These are phyloP conservation scores for Yarrowia galli DNA, from an alignment of 1,139 yeast genomes.

Conservation along the genomic window DNA sequence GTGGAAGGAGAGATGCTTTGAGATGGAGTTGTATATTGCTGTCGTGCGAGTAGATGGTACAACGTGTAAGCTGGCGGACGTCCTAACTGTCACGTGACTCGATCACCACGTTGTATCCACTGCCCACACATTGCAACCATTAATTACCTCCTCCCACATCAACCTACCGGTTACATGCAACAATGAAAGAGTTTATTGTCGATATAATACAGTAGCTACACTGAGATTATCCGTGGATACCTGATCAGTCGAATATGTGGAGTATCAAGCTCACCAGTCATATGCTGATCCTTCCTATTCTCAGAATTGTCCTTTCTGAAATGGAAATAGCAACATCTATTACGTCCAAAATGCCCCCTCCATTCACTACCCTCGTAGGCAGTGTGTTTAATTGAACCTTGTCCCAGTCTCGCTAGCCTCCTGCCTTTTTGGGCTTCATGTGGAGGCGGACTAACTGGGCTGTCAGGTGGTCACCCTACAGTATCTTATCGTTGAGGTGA, in stretches of 20 bases:
- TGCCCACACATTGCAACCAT: too few species aligned
- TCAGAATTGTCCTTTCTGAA: too few species aligned
- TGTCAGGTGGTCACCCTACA: too few species aligned
- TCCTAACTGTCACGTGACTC: too few species aligned
- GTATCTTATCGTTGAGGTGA: too few species aligned
- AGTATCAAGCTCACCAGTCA: background rate
- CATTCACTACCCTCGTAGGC: background rate
- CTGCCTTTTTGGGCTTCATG: conserved; percentile 4
- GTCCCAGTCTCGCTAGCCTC: conserved; percentile 11
- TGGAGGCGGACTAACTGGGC: background rate
- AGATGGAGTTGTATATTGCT: too few species aligned
- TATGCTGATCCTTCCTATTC: background rate
- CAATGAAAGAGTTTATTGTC: background rate
- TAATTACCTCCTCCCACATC: background rate
- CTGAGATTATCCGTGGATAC: background rate
- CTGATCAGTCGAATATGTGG: background rate
- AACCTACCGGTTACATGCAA: background rate
- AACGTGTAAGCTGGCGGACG: too few species aligned
- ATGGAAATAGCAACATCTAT: too few species aligned
- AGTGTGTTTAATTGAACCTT: conserved; percentile 21
- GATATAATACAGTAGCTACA: background rate
- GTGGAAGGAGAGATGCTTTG: too few species aligned
- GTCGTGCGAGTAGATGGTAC: too few species aligned
- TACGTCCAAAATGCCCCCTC: too few species aligned
- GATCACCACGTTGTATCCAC: too few species aligned